Conservation (phyloP, 1,284 basidiomycete genomes). For the Fomitopsis schrenkii region DNA sequence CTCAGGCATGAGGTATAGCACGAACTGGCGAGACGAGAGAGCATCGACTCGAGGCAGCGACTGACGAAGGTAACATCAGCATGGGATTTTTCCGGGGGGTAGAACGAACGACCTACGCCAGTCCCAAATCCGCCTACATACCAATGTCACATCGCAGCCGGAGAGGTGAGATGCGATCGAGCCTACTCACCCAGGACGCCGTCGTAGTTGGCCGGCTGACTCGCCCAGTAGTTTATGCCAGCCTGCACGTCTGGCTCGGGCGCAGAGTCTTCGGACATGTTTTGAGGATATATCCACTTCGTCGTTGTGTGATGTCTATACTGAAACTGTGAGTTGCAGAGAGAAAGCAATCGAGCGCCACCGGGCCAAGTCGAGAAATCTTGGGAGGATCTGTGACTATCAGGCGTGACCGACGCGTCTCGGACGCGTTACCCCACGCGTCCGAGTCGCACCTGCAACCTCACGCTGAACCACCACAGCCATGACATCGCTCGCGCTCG, state of each 20-base stretch:
- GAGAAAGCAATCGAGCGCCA: neutral
- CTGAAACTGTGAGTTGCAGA: no score
- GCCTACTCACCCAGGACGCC: constrained; percentile 55
- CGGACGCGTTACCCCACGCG: constrained; percentile 1
- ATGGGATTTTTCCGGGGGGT: neutral
- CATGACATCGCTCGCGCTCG: constrained; percentile 24
- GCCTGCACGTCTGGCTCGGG: constrained; percentile 50
- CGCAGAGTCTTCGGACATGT: constrained; percentile 9
- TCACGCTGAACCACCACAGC: constrained; percentile 22
- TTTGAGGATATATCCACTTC: neutral
- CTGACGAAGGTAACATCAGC: constrained; percentile 35
- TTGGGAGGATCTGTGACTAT: constrained; percentile 1
- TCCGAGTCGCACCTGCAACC: neutral
- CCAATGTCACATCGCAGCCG: constrained; percentile 16
- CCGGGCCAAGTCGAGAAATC: neutral
- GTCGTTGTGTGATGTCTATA: neutral
- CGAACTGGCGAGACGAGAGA: constrained; percentile 81
- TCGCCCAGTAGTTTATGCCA: constrained; percentile 76
- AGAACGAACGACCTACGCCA: constrained; percentile 44
- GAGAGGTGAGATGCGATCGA: neutral
- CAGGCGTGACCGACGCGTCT: constrained; percentile 10
- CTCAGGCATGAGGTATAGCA: constrained; percentile 76
- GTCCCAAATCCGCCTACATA: constrained; percentile 64
- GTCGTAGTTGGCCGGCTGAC: constrained; percentile 68
- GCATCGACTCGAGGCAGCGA: constrained; percentile 86